Evolutionary conservation across 306 rosid genomes (phyloP), one percentile per base, ranked within the genome.

Genomic region (Purshia tridentata): DNA sequence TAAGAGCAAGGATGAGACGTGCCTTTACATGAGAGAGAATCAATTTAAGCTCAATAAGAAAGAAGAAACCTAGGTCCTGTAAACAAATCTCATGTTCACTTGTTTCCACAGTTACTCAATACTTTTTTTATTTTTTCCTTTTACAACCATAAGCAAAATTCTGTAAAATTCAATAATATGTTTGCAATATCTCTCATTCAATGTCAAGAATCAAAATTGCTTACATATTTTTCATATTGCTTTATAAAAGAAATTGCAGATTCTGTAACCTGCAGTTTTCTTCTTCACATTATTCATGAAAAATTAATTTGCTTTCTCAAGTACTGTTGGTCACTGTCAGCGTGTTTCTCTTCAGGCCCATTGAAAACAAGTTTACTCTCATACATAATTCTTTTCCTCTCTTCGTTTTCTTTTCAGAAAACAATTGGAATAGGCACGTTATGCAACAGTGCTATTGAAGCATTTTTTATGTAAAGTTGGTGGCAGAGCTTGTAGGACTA

Each of bases 21-120:
- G 70, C 86, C 89, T 84, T 80, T 52, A 51, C 79, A 81, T 40
- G 72, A 67, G 48, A 54, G 54, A 71, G 42, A 69, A 77, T 56
- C 56, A 23, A 41, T 68, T 51, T 46, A 44, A 74, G 65, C 67
- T 41, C 73, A 70, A 42, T 42, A 73, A 35, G 29, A 65, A 73
- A 29, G 56, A 72, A 23, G 37, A 23, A 67, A 60, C 50, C 64
- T 40, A 71, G 15, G 41, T 48, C 75, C 57, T 61, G 48, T 65
- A 65, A 72, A 39, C 11, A 19, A 5, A 47, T 44, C 53, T 39
- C 14, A 52, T 3, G 9, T 63, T 78, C 18, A 9, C 18, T 2
- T 20, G 15, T 50, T 67, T n/a, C 6, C n/a, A n/a, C n/a, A n/a
- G n/a, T n/a, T n/a, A n/a, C n/a, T n/a, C n/a, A n/a, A n/a, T n/a